A percentile compares a stretch with the other conserved stretches of the same genome.
phyloP scores from a whole-genome alignment of 2,329 filamentous ascomycete genomes.

The Zymoseptoria pseudotritici region DNA sequence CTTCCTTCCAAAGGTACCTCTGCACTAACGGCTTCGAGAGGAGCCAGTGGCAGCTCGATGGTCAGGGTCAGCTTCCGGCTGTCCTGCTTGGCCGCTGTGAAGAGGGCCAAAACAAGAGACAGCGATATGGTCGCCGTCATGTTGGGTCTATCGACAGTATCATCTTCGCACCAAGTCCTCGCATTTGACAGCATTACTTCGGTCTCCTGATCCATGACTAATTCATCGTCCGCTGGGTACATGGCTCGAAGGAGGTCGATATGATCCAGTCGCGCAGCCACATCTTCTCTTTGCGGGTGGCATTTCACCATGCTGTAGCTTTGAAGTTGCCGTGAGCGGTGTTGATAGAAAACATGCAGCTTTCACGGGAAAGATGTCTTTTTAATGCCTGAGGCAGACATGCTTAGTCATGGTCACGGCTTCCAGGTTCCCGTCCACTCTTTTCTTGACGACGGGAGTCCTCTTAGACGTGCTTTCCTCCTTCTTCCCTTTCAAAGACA shows the following conservation, averaged over 20 bases:
- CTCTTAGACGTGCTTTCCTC: too few species aligned
- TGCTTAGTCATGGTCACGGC: too few species aligned
- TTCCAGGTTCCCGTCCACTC: too few species aligned
- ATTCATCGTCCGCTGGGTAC: slow-evolving; percentile 39
- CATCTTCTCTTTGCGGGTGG: background rate
- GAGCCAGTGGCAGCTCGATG: slow-evolving; percentile 31
- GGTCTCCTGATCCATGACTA: slow-evolving; percentile 19
- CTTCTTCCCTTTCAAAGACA: too few species aligned
- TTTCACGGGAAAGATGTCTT: background rate
- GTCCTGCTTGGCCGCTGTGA: background rate
- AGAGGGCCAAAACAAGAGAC: background rate
- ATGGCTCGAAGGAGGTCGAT: slow-evolving; percentile 48
- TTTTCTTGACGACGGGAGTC: too few species aligned
- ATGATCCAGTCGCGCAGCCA: slow-evolving; percentile 13
- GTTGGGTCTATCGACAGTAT: background rate
- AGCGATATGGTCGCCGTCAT: slow-evolving; percentile 3
- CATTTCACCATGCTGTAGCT: background rate
- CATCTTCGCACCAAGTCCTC: slow-evolving; percentile 13
- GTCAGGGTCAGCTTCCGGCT: slow-evolving; percentile 28
- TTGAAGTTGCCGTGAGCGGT: background rate
- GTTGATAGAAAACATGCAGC: background rate
- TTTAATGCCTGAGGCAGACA: background rate
- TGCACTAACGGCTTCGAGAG: slow-evolving; percentile 5
- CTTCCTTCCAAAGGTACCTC: slow-evolving; percentile 34
- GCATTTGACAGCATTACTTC: slow-evolving; percentile 4